Percentiles rank a stretch among this genome's conserved stretches.
These are phyloP conservation scores for Cymbopogon flexuosus DNA, from an alignment of 202 grass and related monocot species.

Conservation along the genomic window DNA sequence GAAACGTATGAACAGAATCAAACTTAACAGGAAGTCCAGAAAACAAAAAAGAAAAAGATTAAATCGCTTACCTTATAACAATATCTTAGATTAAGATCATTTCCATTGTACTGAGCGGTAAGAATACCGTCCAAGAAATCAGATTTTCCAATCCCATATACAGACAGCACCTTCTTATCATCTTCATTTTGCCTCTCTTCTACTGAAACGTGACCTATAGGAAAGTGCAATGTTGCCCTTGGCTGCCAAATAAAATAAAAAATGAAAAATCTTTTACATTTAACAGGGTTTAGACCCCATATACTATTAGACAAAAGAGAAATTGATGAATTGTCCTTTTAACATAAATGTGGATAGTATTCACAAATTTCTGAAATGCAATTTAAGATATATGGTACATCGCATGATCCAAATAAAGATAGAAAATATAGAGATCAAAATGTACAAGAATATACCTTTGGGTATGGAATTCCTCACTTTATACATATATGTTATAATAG, in stretches of 20 bases:
- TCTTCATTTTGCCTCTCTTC: slow-evolving; percentile 58
- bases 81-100: slow-evolving; percentile 80
- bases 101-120: slow-evolving; percentile 59
- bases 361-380: slow-evolving; percentile 2
- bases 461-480: too few relatives aligned
- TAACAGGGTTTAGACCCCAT: neutral
- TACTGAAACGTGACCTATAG: slow-evolving; percentile 80
- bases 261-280: slow-evolving; percentile 7
- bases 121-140: slow-evolving; percentile 74
- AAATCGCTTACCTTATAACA: slow-evolving; percentile 74
- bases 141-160: slow-evolving; percentile 65
- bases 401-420: neutral
- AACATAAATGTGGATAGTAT: slow-evolving; percentile 3
- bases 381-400: neutral
- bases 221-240: slow-evolving; percentile 66
- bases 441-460: neutral
- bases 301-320: neutral
- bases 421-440: neutral
- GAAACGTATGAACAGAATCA: slow-evolving; percentile 17
- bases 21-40: slow-evolving; percentile 19
- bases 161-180: slow-evolving; percentile 47
- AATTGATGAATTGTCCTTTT: neutral
- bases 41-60: neutral
- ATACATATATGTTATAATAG: too few relatives aligned
- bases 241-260: slow-evolving; percentile 47